Base-by-base conservation (phyloP, 208 protist genomes). In the Trypanosoma congolense region DNA sequence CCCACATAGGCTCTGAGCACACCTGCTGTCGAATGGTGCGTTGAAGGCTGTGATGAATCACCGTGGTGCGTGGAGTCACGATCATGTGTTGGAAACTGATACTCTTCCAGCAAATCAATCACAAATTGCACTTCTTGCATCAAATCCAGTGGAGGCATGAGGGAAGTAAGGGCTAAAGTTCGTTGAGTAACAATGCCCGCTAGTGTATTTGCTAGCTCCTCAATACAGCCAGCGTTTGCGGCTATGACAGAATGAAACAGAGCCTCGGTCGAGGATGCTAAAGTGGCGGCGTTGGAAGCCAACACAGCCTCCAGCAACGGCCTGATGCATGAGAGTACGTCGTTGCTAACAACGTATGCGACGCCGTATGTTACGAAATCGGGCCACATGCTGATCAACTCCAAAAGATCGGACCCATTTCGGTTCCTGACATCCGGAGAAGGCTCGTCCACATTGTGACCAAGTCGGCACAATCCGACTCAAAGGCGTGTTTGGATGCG, bases 71-170 rank as follows among this genome's bases (percentile, higher is more conserved):
- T 16, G 18, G 25, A 4, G 19, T 18, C 16, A 5, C 5, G 19
- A 19, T 3, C 2, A 41, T 48, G 42, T 40, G 10, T 9, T 2
- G 19, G 19, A 31, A 47, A n/a, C 10, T 55, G 47, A n/a, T 64
- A 22, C 18, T 64, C 58, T 22, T 64, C 40, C n/a, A 64, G 29
- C 35, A 64, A 26, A 16, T 64, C 49, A 56, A 64, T 49, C 12
- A 64, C 4, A 25, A 40, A n/a, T 38, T 21, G 33, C 4, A 64
- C 24, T 50, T 56, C 10, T 14, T 51, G 49, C 21, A 64, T 16
- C 38, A 51, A 19, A 1, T 38, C 33, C n/a, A 64, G 14, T 41
- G 58, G 58, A 19, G 58, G 58, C 31, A 56, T 64, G 14, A 64
- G 31, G 1, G 58, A 48, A 19, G 58, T 40, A 14, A 55, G 36